Conservation (phyloP, 2,329 filamentous ascomycete species). For the Alternaria rosae region DNA sequence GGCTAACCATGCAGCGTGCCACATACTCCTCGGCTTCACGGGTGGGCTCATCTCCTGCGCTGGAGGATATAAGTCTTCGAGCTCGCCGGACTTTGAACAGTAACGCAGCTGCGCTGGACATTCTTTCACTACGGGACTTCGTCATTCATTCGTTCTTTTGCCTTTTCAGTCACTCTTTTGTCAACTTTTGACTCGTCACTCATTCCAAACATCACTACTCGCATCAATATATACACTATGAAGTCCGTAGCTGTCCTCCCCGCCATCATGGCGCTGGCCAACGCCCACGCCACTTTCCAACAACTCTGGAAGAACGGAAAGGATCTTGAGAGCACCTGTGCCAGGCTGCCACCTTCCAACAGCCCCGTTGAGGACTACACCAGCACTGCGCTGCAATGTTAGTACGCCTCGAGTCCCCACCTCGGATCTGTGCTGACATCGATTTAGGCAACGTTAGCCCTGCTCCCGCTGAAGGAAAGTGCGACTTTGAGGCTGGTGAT, state of each 20-base stretch:
- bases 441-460: constrained; percentile 33
- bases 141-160: constrained; percentile 19
- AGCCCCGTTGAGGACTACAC: constrained; percentile 42
- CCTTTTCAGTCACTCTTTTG: constrained; percentile 36
- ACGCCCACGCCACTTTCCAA: constrained; percentile 41
- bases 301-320: constrained; percentile 43
- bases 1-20: constrained; percentile 25
- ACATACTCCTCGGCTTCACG: constrained; percentile 24
- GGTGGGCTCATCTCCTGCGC: constrained; percentile 20
- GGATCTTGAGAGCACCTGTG: constrained; percentile 40
- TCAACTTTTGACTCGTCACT: constrained; percentile 24
- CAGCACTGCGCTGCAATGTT: constrained; percentile 40
- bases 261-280: constrained; percentile 35
- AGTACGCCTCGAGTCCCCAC: neutral
- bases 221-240: constrained; percentile 20
- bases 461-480: constrained; percentile 35
- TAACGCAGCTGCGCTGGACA: constrained; percentile 44
- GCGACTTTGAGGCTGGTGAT: constrained; percentile 34
- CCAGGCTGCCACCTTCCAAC: constrained; percentile 36
- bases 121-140: constrained; percentile 34
- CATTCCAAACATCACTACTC: constrained; percentile 22
- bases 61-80: constrained; percentile 29
- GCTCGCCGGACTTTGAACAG: constrained; percentile 11
- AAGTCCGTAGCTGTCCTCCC: constrained; percentile 38
- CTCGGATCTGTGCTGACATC: neutral